Evolutionary conservation across 768 basidiomycete genomes (phyloP).

Genomic region (Leccinum obscurum): DNA sequence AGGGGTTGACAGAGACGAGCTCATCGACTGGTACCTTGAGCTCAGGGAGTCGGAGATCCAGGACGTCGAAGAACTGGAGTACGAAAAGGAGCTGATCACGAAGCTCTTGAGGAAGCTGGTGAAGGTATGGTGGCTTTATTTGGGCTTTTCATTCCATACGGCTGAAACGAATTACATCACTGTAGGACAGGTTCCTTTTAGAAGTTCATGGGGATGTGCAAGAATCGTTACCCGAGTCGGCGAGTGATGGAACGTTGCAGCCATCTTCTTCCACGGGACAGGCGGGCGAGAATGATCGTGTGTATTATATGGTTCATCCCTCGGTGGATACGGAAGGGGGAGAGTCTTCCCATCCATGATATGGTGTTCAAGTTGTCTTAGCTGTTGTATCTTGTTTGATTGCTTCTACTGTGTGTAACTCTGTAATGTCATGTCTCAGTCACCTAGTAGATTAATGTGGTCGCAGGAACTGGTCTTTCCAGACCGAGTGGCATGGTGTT

Average conservation of each 20-base stretch:
- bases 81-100: constrained; percentile 84
- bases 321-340: constrained; percentile 70
- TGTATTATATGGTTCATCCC: constrained; percentile 91
- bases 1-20: constrained; percentile 85
- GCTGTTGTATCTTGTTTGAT: constrained; percentile 15
- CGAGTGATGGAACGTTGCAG: constrained; percentile 51
- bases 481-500: too few relatives aligned
- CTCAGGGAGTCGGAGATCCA: constrained; percentile 79
- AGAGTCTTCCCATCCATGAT: constrained; percentile 36
- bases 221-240: constrained; percentile 67
- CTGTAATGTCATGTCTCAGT: too few relatives aligned
- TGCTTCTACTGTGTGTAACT: not conserved
- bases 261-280: constrained; percentile 51
- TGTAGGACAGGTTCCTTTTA: constrained; percentile 80
- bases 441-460: too few relatives aligned
- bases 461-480: too few relatives aligned
- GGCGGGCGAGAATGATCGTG: constrained; percentile 59
- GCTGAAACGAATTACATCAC: not conserved
- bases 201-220: constrained; percentile 83
- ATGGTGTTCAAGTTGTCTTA: constrained; percentile 9
- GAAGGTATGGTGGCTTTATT: constrained; percentile 54
- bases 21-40: constrained; percentile 98
- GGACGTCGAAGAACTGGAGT: constrained; percentile 84
- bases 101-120: constrained; percentile 90
- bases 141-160: constrained; percentile 3